A percentile compares a stretch with the other conserved stretches of the same genome.
phyloP scores from a whole-genome alignment of 208 protist species.

The Leishmania tropica region DNA sequence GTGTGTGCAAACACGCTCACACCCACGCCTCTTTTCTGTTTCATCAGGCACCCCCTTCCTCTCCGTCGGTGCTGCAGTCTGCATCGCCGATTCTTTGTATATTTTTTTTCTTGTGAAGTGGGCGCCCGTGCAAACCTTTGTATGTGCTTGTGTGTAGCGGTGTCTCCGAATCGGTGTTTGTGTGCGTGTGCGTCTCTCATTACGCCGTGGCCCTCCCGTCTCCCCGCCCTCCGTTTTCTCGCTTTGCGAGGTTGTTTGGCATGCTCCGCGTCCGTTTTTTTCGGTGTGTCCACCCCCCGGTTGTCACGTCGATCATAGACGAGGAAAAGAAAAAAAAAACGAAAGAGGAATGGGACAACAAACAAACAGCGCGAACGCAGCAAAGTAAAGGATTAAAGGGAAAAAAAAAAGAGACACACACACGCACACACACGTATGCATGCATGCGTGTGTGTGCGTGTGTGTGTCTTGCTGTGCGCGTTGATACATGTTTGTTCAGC shows the following conservation, averaged over 20 bases:
- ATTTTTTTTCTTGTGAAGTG: background rate
- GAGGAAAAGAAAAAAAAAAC: background rate
- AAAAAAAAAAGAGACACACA: background rate
- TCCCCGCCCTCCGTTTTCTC: background rate
- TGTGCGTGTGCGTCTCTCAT: background rate
- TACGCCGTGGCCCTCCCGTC: background rate
- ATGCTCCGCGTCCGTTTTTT: background rate
- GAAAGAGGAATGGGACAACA: background rate
- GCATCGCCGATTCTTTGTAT: background rate
- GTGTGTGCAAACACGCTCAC: background rate
- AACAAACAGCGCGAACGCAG: background rate
- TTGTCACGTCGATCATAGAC: background rate
- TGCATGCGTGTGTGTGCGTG: background rate
- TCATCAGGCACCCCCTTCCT: background rate
- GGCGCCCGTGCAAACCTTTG: background rate
- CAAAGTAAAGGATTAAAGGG: background rate
- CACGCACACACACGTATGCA: background rate
- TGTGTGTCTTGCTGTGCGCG: background rate
- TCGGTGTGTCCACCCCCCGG: too few species aligned
- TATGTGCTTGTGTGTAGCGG: background rate
- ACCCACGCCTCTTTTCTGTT: background rate
- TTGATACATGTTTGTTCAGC: background rate
- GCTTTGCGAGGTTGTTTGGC: background rate
- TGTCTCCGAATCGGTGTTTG: background rate
- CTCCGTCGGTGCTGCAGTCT: background rate